Conservation (phyloP, 2,329 filamentous ascomycete genomes). For the Aspergillus pseudotamarii region DNA sequence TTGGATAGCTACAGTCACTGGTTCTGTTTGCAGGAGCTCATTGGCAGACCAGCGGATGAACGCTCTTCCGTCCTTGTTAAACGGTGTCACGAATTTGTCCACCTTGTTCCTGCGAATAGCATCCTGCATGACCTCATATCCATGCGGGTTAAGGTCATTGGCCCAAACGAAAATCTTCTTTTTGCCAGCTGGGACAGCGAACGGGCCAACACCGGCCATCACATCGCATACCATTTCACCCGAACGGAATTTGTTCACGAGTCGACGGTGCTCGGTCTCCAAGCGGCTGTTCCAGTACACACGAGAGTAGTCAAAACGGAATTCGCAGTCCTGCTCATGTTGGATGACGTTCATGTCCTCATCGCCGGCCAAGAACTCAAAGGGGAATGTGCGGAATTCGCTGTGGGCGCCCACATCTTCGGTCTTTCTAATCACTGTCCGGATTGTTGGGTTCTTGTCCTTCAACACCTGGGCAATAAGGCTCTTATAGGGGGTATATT, state of each 20-base stretch:
- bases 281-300: conserved; percentile 98
- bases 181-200: conserved; percentile 88
- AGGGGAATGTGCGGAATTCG: conserved; percentile 87
- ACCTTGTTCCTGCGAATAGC: conserved; percentile 82
- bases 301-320: conserved; percentile 90
- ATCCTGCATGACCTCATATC: conserved; percentile 70
- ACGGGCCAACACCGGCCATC: conserved; percentile 96
- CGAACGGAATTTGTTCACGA: conserved; percentile 74
- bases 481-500: conserved; percentile 82
- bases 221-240: conserved; percentile 93
- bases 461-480: conserved; percentile 82
- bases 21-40: conserved; percentile 47
- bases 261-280: conserved; percentile 81
- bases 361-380: conserved; percentile 83
- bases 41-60: conserved; percentile 77
- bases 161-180: conserved; percentile 92
- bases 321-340: conserved; percentile 80
- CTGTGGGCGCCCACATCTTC: conserved; percentile 84
- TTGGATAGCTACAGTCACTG: conserved; percentile 58
- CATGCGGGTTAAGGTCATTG: conserved; percentile 95
- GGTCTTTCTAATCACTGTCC: conserved; percentile 94
- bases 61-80: conserved; percentile 76
- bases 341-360: conserved; percentile 83
- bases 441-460: conserved; percentile 82
- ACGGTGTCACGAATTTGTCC: conserved; percentile 70